Conservation (phyloP, 2,329 filamentous ascomycete species). For the Aspergillus pseudoterreus region DNA sequence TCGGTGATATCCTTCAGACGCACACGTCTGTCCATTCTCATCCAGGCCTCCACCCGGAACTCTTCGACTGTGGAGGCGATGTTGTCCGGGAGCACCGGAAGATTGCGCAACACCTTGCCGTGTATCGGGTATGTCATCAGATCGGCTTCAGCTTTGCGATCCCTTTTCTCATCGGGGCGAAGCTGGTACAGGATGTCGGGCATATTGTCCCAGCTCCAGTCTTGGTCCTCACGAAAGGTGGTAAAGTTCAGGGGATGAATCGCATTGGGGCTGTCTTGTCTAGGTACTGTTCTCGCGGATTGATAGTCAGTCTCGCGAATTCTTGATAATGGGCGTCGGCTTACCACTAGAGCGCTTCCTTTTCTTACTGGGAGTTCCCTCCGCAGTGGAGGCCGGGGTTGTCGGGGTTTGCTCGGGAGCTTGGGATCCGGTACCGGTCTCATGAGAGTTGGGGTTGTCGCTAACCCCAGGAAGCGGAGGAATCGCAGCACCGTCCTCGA, state of each 20-base stretch:
- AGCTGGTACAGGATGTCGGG: conserved; percentile 23
- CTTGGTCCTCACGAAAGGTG: conserved; percentile 11
- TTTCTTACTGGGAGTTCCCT: background rate
- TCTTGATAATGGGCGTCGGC: background rate
- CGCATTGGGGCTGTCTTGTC: conserved; percentile 11
- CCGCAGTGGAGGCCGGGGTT: no score
- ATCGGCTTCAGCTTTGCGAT: background rate
- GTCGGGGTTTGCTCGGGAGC: no score
- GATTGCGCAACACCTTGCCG: conserved; percentile 12
- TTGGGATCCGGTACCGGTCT: no score
- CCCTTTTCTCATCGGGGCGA: conserved; percentile 6
- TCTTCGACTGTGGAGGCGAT: conserved; percentile 29
- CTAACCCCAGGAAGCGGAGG: no score
- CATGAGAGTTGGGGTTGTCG: no score
- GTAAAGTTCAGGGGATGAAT: conserved; percentile 13
- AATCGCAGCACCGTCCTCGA: no score
- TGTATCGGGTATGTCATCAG: conserved; percentile 9
- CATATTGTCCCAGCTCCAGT: conserved; percentile 20
- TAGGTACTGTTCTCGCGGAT: conserved; percentile 3
- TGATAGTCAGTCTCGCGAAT: background rate
- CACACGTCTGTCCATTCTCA: conserved; percentile 26
- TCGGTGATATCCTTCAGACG: conserved; percentile 24
- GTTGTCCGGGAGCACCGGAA: conserved; percentile 26
- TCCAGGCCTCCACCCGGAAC: conserved; percentile 31
- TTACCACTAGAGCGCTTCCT: background rate